A percentile compares a stretch with the other conserved stretches of the same genome.
Evolutionary conservation across 2,329 filamentous ascomycete genomes (phyloP).

Genomic region (Lachnum nothofagi): DNA sequence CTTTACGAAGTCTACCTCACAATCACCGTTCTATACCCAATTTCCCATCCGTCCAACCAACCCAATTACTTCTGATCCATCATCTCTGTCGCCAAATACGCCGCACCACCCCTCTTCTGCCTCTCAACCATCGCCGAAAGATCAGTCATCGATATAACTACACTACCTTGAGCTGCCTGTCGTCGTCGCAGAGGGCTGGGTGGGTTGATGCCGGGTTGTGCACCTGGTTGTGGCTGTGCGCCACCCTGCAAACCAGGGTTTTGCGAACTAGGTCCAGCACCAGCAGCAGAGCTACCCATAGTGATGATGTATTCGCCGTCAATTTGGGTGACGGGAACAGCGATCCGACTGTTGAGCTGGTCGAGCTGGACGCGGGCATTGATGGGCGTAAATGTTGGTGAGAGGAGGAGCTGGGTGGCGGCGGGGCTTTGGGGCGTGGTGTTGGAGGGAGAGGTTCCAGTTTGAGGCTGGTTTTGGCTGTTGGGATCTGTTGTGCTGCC

Average conservation of each 20-base stretch:
- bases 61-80: too few species aligned
- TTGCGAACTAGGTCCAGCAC: too few species aligned
- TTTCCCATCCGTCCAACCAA: too few species aligned
- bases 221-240: neutral
- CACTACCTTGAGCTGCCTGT: neutral
- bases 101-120: neutral
- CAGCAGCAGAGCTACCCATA: constrained; percentile 3
- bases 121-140: neutral
- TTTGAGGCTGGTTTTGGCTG: neutral
- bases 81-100: too few species aligned
- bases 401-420: constrained; percentile 14
- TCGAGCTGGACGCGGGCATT: constrained; percentile 6
- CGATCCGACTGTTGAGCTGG: constrained; percentile 4
- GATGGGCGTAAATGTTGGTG: constrained; percentile 15
- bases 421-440: constrained; percentile 6
- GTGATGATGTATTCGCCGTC: constrained; percentile 20
- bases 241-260: too few species aligned
- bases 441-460: neutral
- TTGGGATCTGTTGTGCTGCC: neutral
- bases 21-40: too few species aligned
- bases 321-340: constrained; percentile 11
- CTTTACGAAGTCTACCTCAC: too few species aligned
- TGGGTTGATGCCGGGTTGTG: neutral
- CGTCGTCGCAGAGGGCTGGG: too few species aligned
- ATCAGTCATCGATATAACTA: neutral